These are phyloP conservation scores for Trametes maxima DNA, from an alignment of 768 basidiomycete genomes.

Conservation along the genomic window DNA sequence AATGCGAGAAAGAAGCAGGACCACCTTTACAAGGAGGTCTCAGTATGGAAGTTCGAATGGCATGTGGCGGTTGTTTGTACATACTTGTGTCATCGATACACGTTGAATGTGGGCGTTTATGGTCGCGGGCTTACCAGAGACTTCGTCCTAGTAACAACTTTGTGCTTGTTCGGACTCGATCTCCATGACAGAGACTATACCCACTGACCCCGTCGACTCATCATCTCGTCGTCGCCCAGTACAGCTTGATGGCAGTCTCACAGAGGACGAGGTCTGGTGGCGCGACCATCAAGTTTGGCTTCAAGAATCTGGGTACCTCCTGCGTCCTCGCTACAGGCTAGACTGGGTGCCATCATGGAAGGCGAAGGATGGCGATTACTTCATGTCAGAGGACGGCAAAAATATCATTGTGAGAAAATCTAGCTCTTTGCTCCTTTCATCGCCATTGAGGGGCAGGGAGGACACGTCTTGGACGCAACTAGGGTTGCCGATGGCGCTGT, in stretches of 20 bases:
- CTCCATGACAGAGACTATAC: background rate
- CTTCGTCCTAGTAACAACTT: too few relatives aligned
- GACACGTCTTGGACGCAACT: slow-evolving; percentile 8
- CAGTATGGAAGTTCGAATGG: too few relatives aligned
- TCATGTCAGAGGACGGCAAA: slow-evolving; percentile 22
- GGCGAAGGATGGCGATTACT: slow-evolving; percentile 28
- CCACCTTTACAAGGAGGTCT: too few relatives aligned
- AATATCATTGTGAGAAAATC: slow-evolving; percentile 2
- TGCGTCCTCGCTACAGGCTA: slow-evolving; percentile 22
- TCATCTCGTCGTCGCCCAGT: background rate
- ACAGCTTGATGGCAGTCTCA: background rate
- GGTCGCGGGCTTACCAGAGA: too few relatives aligned
- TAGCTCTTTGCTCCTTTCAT: slow-evolving; percentile 21
- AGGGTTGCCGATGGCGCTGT: slow-evolving; percentile 7
- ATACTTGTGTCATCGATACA: too few relatives aligned
- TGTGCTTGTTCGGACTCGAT: background rate
- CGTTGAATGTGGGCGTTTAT: too few relatives aligned
- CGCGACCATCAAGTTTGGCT: slow-evolving; percentile 18
- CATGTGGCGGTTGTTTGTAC: too few relatives aligned
- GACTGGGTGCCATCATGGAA: slow-evolving; percentile 21
- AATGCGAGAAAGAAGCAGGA: too few relatives aligned
- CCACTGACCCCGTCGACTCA: background rate
- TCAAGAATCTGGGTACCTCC: slow-evolving; percentile 17
- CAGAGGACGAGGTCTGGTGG: slow-evolving; percentile 3
- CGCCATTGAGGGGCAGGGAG: background rate